Conservation (phyloP, 768 basidiomycete genomes). For the Amanita fuliginea region DNA sequence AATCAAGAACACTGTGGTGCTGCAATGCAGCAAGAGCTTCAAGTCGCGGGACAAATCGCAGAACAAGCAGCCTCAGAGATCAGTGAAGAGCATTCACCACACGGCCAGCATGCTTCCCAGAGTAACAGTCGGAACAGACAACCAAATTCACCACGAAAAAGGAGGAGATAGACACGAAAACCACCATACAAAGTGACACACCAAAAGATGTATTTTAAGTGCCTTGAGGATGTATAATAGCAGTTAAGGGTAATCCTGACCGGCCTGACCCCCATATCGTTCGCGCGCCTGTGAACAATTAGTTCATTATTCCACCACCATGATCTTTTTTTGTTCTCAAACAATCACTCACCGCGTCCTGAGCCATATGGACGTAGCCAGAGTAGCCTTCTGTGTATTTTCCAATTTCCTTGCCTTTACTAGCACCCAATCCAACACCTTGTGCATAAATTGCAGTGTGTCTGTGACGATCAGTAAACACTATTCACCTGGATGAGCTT, state of each 20-base stretch:
- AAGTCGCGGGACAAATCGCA: neutral
- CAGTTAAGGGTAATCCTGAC: slow-evolving; percentile 11
- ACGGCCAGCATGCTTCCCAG: no score
- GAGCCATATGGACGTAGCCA: slow-evolving; percentile 63
- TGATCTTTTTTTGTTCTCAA: slow-evolving; percentile 15
- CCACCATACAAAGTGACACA: no score
- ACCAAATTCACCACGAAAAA: slow-evolving; percentile 1
- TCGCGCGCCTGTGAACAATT: slow-evolving; percentile 24
- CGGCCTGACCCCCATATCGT: slow-evolving; percentile 23
- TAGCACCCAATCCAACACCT: slow-evolving; percentile 87
- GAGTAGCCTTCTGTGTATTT: slow-evolving; percentile 59
- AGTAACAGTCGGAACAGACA: no score
- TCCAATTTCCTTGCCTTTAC: slow-evolving; percentile 76
- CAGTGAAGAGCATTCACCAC: neutral
- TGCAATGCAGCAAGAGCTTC: neutral
- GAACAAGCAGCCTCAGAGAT: neutral
- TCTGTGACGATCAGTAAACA: slow-evolving; percentile 24
- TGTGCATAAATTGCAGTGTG: slow-evolving; percentile 79
- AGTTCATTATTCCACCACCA: neutral
- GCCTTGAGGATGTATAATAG: no score
- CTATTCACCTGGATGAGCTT: neutral
- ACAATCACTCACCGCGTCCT: slow-evolving; percentile 46
- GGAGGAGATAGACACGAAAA: slow-evolving; percentile 1
- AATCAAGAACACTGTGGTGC: neutral
- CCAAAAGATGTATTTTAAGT: neutral